These are phyloP conservation scores for Straminergon stramineum DNA, from an alignment of 225 moss, liverwort and hornwort species.

Conservation along the genomic window DNA sequence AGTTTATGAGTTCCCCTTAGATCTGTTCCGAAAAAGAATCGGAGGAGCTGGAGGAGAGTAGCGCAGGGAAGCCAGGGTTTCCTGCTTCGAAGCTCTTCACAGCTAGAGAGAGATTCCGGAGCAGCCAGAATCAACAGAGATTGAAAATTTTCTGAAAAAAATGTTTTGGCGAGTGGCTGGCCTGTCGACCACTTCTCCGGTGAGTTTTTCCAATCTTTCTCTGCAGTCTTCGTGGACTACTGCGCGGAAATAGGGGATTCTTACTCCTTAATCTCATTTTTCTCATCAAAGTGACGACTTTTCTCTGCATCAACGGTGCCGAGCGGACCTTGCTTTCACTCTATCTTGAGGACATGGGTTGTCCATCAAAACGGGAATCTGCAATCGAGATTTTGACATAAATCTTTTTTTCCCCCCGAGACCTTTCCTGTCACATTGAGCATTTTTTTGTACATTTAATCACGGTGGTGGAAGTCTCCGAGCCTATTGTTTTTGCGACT, in stretches of 20 bases:
- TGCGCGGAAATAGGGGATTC: neutral
- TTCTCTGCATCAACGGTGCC: neutral
- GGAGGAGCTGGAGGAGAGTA: neutral
- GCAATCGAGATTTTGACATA: neutral
- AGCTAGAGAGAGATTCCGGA: slow-evolving; percentile 9
- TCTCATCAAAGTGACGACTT: neutral
- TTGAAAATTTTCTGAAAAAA: slow-evolving; percentile 72
- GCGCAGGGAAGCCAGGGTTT: neutral
- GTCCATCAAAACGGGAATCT: neutral
- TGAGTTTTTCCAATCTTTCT: slow-evolving; percentile 28
- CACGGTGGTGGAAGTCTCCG: neutral
- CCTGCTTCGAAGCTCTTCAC: neutral
- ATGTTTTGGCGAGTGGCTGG: slow-evolving; percentile 99
- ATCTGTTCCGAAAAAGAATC: neutral
- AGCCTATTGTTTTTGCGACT: neutral
- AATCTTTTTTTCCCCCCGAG: neutral
- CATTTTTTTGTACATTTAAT: neutral
- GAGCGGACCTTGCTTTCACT: neutral
- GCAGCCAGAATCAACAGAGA: slow-evolving; percentile 32
- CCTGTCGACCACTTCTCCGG: slow-evolving; percentile 93
- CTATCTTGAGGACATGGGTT: neutral
- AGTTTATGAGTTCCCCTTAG: neutral
- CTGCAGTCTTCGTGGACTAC: neutral
- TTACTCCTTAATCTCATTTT: neutral
- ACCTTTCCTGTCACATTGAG: neutral